Base-by-base conservation (phyloP, 2,329 filamentous ascomycete genomes). In the Bipolaris gigantea region DNA sequence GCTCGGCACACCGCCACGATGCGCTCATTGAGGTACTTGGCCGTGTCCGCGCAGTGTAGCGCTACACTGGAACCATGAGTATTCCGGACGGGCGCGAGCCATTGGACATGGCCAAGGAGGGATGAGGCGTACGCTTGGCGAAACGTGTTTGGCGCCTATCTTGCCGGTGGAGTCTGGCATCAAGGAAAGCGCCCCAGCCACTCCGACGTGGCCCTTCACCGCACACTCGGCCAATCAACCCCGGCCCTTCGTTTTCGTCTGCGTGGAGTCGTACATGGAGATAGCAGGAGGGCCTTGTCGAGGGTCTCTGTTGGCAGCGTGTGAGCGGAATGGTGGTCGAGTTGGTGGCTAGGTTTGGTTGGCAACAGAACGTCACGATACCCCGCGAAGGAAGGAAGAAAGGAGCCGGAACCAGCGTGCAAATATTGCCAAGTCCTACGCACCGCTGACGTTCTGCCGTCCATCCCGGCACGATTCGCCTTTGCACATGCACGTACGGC, bases 1-100 rank as follows among this genome's bases (percentile, higher is more conserved):
- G 50, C 52, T 51, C 57, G 59, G 54, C 50, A 45, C 47, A 45
- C 40, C 53, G 46, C 39, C 44, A 45, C 54, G 53, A 55, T 49
- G 48, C 55, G 57, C 55, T 39, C 54, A 39, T 56, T 43, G 18
- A 47, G 23, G 50, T 27, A 23, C 34, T 48, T 33, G 34, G 49
- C 33, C 23, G 41, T 32, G 41, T 48, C 54, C 53, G 52, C 38
- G 39, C 39, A 21, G 27, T 32, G 40, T 32, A 39, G 43, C 56
- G 48, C 59, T 59, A 57, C 41, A 32, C 43, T 33, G 36, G n/a
- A 60, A 53, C 47, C 44, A 50, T 49, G 19, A 11, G 32, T 35
- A 60, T 48, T 42, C 34, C 25, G 23, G 36, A 46, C 23, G 16
- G 45, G 38, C 25, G 27, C 18, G 42, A 50, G 39, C 48, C 36